These are phyloP conservation scores for Metschnikowia koreensis DNA, from an alignment of 805 yeast genomes.

Conservation along the genomic window DNA sequence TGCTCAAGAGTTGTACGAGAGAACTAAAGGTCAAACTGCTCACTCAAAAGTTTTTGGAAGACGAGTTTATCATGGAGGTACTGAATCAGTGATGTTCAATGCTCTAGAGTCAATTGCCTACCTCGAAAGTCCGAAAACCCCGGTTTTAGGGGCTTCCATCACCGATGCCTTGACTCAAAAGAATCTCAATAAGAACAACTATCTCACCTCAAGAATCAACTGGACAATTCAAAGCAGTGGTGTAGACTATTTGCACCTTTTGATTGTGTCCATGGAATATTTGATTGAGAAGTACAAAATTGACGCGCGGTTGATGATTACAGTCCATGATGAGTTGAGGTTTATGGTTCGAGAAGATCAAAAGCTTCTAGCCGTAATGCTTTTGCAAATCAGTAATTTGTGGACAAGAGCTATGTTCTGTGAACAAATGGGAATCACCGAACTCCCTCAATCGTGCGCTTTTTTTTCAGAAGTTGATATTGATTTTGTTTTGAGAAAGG, in stretches of 20 bases:
- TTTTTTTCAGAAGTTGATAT: conserved; percentile 93
- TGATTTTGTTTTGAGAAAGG: conserved; percentile 85
- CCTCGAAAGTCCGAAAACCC: conserved; percentile 78
- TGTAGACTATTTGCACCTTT: conserved; percentile 87
- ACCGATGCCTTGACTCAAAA: conserved; percentile 73
- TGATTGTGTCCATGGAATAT: conserved; percentile 86
- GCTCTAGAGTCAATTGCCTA: conserved; percentile 84
- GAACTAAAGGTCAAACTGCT: conserved; percentile 70
- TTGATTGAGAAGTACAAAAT: conserved; percentile 60
- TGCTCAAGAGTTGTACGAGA: conserved; percentile 67
- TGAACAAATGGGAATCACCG: conserved; percentile 84
- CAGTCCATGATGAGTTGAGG: conserved; percentile 95
- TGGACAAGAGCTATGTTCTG: conserved; percentile 98
- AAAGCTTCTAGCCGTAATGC: conserved; percentile 71
- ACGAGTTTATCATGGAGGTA: conserved; percentile 75
- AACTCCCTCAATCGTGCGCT: conserved; percentile 92
- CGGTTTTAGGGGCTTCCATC: conserved; percentile 89
- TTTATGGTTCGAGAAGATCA: conserved; percentile 74
- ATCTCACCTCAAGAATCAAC: conserved; percentile 85
- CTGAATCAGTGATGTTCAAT: conserved; percentile 90
- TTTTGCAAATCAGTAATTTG: conserved; percentile 82
- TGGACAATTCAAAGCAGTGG: conserved; percentile 99
- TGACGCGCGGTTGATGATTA: conserved; percentile 74
- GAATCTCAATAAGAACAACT: conserved; percentile 63
- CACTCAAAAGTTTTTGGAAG: conserved; percentile 26